Conservation (phyloP, 1,284 basidiomycete species). For the Sporisorium iseilematis-ciliati region DNA sequence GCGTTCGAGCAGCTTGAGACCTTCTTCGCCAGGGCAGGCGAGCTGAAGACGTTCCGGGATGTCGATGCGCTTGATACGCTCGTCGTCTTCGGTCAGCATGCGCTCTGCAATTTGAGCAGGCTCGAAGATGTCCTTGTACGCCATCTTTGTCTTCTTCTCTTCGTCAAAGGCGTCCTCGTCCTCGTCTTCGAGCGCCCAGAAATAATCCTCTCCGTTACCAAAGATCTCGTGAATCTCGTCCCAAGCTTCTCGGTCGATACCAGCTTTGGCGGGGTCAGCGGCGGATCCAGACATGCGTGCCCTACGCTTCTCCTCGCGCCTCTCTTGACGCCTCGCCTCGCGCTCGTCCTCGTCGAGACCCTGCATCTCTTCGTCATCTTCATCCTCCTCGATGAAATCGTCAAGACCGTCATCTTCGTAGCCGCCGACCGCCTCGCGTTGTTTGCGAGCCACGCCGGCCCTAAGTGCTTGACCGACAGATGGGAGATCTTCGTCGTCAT, state of each 20-base stretch:
- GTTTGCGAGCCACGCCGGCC: constrained; percentile 41
- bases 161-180: constrained; percentile 54
- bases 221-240: constrained; percentile 97
- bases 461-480: constrained; percentile 60
- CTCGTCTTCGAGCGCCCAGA: constrained; percentile 85
- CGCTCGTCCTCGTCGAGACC: constrained; percentile 73
- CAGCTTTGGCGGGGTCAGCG: constrained; percentile 56
- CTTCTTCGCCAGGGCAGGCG: constrained; percentile 75
- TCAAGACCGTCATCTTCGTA: constrained; percentile 71
- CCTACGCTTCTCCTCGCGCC: constrained; percentile 72
- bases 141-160: constrained; percentile 72
- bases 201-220: constrained; percentile 95
- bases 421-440: constrained; percentile 42
- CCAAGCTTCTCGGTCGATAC: constrained; percentile 80
- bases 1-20: constrained; percentile 75
- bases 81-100: constrained; percentile 93
- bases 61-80: constrained; percentile 86
- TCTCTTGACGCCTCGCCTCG: constrained; percentile 79
- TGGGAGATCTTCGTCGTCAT: constrained; percentile 73
- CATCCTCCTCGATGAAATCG: constrained; percentile 87
- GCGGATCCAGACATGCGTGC: constrained; percentile 77
- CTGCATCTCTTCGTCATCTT: constrained; percentile 67
- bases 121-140: constrained; percentile 95
- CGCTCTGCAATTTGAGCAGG: constrained; percentile 94
- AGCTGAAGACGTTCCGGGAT: constrained; percentile 97